Conservation (phyloP, 257 asterid genomes). For the Fraxinus cuspidata region DNA sequence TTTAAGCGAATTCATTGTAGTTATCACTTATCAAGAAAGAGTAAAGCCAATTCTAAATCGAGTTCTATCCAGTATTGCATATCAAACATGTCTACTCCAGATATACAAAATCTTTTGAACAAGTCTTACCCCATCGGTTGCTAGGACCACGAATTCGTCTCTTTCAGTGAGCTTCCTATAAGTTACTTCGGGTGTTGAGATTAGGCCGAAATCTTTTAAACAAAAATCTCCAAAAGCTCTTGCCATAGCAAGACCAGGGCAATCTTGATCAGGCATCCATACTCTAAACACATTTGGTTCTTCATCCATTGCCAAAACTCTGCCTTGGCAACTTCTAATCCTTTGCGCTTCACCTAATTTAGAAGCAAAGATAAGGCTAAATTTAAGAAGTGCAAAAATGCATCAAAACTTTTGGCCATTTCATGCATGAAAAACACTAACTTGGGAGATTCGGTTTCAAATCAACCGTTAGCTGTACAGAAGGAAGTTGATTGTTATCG, state of each 20-base stretch:
- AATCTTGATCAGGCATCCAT: conserved; percentile 92
- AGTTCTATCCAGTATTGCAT: too few relatives aligned
- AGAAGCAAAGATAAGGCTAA: not conserved
- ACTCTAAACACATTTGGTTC: conserved; percentile 75
- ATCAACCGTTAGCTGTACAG: conserved; percentile 82
- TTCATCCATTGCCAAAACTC: conserved; percentile 79
- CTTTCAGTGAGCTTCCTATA: conserved; percentile 55
- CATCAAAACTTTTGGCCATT: not conserved
- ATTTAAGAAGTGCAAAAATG: not conserved
- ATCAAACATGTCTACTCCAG: too few relatives aligned
- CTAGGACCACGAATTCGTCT: conserved; percentile 85
- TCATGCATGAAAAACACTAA: conserved; percentile 22
- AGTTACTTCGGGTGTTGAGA: conserved; percentile 65
- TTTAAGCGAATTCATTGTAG: not conserved
- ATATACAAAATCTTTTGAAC: not conserved
- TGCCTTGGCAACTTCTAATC: conserved; percentile 57
- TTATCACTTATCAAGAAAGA: not conserved
- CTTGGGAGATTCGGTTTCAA: conserved; percentile 85
- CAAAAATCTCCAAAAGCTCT: conserved; percentile 92
- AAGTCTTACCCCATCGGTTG: conserved; percentile 84
- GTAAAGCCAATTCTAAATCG: not conserved
- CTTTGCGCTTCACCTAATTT: conserved; percentile 60
- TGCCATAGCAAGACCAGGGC: conserved; percentile 96
- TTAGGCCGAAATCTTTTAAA: conserved; percentile 75
- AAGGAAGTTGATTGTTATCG: conserved; percentile 46